Conservation (phyloP, 139 green algal genomes). For the Trebouxia sp. region DNA sequence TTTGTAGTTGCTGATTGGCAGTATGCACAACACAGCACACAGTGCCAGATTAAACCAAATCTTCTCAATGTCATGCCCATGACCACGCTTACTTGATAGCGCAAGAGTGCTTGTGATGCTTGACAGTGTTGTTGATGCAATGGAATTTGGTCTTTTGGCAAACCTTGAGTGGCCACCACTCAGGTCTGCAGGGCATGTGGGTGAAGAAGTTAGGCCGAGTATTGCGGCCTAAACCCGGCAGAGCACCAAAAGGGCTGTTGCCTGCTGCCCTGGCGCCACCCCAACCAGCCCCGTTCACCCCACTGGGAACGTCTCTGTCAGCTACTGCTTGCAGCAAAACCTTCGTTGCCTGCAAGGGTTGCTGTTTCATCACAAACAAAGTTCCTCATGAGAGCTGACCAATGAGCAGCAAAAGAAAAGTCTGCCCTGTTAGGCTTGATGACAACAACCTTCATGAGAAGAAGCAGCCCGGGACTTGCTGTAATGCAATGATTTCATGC, state of each 20-base stretch:
- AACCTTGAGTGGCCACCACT: slow-evolving; percentile 22
- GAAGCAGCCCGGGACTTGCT: no score
- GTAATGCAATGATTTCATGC: neutral
- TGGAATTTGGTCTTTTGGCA: neutral
- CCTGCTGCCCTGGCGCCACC: neutral
- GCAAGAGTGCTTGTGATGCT: no score
- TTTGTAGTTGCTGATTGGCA: neutral
- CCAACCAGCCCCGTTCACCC: neutral
- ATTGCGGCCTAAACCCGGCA: neutral
- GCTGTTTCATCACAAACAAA: no score
- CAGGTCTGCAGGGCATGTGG: neutral
- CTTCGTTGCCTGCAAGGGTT: slow-evolving; percentile 23
- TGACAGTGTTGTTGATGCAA: no score
- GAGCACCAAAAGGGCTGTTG: neutral
- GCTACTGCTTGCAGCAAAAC: neutral
- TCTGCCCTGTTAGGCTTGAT: neutral
- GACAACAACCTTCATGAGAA: neutral
- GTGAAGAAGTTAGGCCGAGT: neutral
- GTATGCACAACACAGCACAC: neutral
- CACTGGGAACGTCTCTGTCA: slow-evolving; percentile 1
- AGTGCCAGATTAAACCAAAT: no score
- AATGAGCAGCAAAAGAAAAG: no score
- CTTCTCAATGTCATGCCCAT: no score
- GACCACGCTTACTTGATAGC: no score
- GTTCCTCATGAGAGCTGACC: no score